phyloP scores from a whole-genome alignment of 176 grass and related monocot species.

The Oryza meyeriana region DNA sequence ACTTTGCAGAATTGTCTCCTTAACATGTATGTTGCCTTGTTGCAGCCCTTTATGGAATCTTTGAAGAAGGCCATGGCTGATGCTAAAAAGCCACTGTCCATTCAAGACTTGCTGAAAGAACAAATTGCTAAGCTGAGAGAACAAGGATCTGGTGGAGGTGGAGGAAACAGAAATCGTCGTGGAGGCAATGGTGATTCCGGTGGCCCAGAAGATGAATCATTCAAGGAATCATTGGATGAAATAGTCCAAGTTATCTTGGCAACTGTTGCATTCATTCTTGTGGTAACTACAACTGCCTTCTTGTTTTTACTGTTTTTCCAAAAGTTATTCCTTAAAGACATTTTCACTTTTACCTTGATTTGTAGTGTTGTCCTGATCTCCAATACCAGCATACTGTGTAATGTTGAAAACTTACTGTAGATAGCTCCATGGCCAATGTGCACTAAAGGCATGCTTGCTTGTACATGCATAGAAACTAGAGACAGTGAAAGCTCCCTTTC shows the following conservation, averaged over 20 bases:
- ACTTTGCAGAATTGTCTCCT: neutral
- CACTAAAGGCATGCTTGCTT: neutral
- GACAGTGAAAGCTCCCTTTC: neutral
- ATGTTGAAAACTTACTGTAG: slow-evolving; percentile 5
- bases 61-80: slow-evolving; percentile 74
- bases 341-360: neutral
- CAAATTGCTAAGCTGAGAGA: slow-evolving; percentile 49
- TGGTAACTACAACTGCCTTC: slow-evolving; percentile 63
- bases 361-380: neutral
- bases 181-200: slow-evolving; percentile 53
- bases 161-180: slow-evolving; percentile 61
- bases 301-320: neutral
- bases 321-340: neutral
- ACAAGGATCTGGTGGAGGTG: slow-evolving; percentile 56
- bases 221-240: slow-evolving; percentile 80
- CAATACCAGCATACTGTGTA: neutral
- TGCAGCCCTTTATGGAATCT: slow-evolving; percentile 81
- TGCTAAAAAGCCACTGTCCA: slow-evolving; percentile 50
- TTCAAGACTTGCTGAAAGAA: slow-evolving; percentile 76
- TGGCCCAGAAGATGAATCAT: slow-evolving; percentile 66
- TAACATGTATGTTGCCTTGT: slow-evolving; percentile 26
- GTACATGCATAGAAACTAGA: neutral
- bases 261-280: slow-evolving; percentile 64
- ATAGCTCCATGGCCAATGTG: neutral
- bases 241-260: slow-evolving; percentile 81